Evolutionary conservation across 495 filamentous ascomycete genomes (phyloP).

Genomic region (Daldinia loculata): DNA sequence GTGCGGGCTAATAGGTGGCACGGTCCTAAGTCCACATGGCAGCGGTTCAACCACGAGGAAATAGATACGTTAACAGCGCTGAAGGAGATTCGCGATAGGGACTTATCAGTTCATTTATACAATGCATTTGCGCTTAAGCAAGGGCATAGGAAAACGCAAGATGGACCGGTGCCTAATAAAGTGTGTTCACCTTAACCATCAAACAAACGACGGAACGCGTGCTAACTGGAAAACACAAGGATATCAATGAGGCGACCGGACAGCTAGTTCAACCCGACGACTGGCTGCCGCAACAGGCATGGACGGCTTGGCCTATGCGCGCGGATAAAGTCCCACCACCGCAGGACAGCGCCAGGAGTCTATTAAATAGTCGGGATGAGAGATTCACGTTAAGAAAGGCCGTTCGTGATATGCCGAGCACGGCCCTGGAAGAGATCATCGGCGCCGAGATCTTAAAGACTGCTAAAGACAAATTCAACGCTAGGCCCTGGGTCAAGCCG

Average conservation of each 20-base stretch:
- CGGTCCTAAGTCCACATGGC: slow-evolving; percentile 69
- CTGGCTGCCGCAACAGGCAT: slow-evolving; percentile 62
- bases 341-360: slow-evolving; percentile 41
- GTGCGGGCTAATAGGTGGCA: slow-evolving; percentile 60
- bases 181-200: not conserved
- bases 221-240: slow-evolving; percentile 18
- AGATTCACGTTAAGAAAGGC: slow-evolving; percentile 56
- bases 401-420: slow-evolving; percentile 59
- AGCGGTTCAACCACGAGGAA: slow-evolving; percentile 64
- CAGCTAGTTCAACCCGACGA: slow-evolving; percentile 31
- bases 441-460: slow-evolving; percentile 66
- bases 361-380: slow-evolving; percentile 50
- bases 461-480: slow-evolving; percentile 70
- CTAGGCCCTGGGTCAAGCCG: slow-evolving; percentile 34
- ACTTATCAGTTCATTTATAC: slow-evolving; percentile 80
- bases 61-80: slow-evolving; percentile 65
- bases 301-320: slow-evolving; percentile 83
- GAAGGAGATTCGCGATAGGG: slow-evolving; percentile 62
- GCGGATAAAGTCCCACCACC: slow-evolving; percentile 66
- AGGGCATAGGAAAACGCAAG: slow-evolving; percentile 15
- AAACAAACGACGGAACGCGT: slow-evolving; percentile 4
- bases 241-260: slow-evolving; percentile 34
- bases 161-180: slow-evolving; percentile 12
- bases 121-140: slow-evolving; percentile 71
- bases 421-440: slow-evolving; percentile 71